Evolutionary conservation across 257 asterid species (phyloP).

Genomic region (Linaria vulgaris): DNA sequence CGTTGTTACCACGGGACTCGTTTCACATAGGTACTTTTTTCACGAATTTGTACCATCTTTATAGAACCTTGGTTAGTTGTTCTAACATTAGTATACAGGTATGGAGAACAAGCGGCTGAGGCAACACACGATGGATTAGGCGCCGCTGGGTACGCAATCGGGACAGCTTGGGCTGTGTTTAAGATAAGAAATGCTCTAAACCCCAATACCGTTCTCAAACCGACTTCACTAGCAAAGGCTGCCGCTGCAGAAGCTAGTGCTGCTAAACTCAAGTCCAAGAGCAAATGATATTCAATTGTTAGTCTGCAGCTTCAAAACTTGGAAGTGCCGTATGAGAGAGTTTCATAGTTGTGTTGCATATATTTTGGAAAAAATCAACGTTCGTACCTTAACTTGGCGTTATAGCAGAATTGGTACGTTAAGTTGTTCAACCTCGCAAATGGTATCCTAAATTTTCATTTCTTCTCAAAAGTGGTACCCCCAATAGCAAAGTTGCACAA

Average conservation of each 20-base stretch:
- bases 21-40: conserved; percentile 53
- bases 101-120: conserved; percentile 74
- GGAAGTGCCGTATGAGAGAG: no score
- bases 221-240: conserved; percentile 59
- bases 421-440: no score
- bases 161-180: conserved; percentile 87
- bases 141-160: conserved; percentile 87
- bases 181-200: conserved; percentile 73
- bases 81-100: conserved; percentile 34
- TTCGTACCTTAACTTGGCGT: no score
- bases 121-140: conserved; percentile 62
- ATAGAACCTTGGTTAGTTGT: not conserved
- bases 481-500: no score
- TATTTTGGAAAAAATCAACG: no score
- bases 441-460: no score
- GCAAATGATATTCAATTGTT: no score
- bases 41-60: not conserved
- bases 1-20: conserved; percentile 76
- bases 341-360: no score
- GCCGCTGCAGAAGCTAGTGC: conserved; percentile 58
- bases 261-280: conserved; percentile 42
- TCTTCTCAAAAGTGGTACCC: no score
- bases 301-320: no score
- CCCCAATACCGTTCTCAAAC: conserved; percentile 63
- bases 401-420: no score